Conservation (phyloP, 306 rosid species). For the Ammopiptanthus mongolicus region DNA sequence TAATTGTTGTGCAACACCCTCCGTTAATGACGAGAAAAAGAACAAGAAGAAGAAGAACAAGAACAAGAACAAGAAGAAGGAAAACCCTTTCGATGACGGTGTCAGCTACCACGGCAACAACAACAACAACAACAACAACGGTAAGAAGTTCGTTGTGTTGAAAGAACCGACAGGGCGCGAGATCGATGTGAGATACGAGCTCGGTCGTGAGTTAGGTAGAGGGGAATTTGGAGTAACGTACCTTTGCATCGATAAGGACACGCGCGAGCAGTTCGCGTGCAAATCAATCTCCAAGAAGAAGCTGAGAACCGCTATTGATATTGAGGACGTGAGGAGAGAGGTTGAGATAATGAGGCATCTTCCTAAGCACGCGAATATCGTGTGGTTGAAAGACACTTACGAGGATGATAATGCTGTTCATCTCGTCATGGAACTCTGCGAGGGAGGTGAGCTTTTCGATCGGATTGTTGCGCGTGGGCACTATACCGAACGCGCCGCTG, state of each 20-base stretch:
- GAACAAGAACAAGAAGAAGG: conserved; percentile 32
- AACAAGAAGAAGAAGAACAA: not conserved
- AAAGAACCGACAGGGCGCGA: conserved; percentile 68
- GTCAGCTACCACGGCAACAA: conserved; percentile 6
- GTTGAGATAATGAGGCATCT: conserved; percentile 81
- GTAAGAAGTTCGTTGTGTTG: conserved; percentile 50
- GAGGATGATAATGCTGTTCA: conserved; percentile 83
- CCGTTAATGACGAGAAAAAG: not conserved
- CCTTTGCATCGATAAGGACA: conserved; percentile 54
- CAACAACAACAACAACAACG: not conserved
- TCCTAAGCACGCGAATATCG: conserved; percentile 64
- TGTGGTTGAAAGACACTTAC: conserved; percentile 60
- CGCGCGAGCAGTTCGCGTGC: conserved; percentile 54
- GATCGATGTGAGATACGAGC: conserved; percentile 52
- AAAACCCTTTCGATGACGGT: conserved; percentile 38
- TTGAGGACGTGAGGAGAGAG: conserved; percentile 84
- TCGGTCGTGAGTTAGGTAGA: conserved; percentile 79
- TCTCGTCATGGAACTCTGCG: conserved; percentile 90
- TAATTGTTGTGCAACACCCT: conserved; percentile 54
- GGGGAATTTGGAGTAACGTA: conserved; percentile 86
- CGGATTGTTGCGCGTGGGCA: conserved; percentile 88
- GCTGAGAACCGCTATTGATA: conserved; percentile 60
- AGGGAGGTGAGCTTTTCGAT: conserved; percentile 87
- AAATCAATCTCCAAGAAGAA: conserved; percentile 85
- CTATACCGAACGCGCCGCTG: conserved; percentile 89